These are phyloP conservation scores for Cicer cuneatum DNA, from an alignment of 306 rosid genomes.

Conservation along the genomic window DNA sequence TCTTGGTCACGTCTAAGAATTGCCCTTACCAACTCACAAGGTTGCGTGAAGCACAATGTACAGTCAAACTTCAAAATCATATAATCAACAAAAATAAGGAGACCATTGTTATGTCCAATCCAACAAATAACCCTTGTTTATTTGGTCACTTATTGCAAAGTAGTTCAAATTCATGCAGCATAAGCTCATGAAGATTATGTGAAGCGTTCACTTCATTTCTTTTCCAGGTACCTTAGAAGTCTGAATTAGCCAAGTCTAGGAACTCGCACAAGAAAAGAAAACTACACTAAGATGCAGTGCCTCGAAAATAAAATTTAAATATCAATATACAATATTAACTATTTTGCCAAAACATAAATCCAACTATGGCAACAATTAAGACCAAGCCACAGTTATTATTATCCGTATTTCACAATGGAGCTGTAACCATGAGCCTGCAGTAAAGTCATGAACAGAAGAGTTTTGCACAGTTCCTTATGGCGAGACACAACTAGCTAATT, in stretches of 20 bases:
- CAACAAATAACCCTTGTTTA: not conserved
- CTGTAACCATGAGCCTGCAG: slow-evolving; percentile 38
- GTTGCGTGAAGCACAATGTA: not conserved
- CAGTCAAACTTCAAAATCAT: slow-evolving; percentile 17
- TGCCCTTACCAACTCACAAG: slow-evolving; percentile 26
- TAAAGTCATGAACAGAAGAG: slow-evolving; percentile 25
- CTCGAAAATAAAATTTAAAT: slow-evolving; percentile 15
- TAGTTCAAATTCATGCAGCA: slow-evolving; percentile 28
- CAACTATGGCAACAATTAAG: slow-evolving; percentile 38
- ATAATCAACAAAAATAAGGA: not conserved
- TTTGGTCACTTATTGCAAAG: not conserved
- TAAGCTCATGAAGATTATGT: slow-evolving; percentile 22
- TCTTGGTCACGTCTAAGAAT: not conserved
- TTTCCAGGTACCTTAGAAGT: not conserved
- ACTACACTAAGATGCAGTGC: slow-evolving; percentile 31
- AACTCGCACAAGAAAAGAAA: slow-evolving; percentile 38
- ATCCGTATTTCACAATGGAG: slow-evolving; percentile 43
- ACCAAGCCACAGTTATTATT: slow-evolving; percentile 37
- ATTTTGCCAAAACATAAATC: slow-evolving; percentile 40
- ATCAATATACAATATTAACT: slow-evolving; percentile 47
- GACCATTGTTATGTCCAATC: not conserved
- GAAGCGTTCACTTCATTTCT: not conserved
- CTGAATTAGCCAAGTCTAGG: not conserved
- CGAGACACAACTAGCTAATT: slow-evolving; percentile 22
- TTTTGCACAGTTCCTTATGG: slow-evolving; percentile 37